phyloP scores from a whole-genome alignment of 2,329 filamentous ascomycete genomes.

The Fusarium sororula region DNA sequence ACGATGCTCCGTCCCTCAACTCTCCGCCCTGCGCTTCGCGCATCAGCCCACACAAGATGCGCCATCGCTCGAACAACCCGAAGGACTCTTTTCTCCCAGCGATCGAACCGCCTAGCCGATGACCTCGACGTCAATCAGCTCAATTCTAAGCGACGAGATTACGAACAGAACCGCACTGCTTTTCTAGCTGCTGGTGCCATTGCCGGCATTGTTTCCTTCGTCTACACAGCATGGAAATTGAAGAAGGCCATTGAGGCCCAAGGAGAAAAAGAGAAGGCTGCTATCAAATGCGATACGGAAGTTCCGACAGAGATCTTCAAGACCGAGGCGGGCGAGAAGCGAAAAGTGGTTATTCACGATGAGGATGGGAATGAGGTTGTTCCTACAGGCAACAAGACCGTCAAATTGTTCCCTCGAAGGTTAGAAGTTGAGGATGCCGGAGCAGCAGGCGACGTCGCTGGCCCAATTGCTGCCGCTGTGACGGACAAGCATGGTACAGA shows the following conservation, averaged over 20 bases:
- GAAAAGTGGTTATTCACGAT: constrained; percentile 70
- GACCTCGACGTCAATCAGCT: constrained; percentile 61
- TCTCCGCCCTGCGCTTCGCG: constrained; percentile 44
- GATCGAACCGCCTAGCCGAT: constrained; percentile 53
- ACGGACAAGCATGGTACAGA: constrained; percentile 63
- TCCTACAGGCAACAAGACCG: constrained; percentile 81
- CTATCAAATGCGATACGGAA: constrained; percentile 53
- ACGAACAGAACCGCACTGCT: constrained; percentile 60
- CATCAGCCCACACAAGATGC: constrained; percentile 37
- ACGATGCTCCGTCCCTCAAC: constrained; percentile 45
- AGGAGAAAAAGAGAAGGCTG: constrained; percentile 49
- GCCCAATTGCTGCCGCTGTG: constrained; percentile 51
- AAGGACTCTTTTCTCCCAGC: constrained; percentile 45
- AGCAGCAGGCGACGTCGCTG: constrained; percentile 34
- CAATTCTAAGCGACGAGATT: constrained; percentile 56
- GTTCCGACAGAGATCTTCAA: constrained; percentile 58
- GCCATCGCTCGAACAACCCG: constrained; percentile 31
- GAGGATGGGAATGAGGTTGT: constrained; percentile 79
- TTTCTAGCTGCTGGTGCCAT: constrained; percentile 62
- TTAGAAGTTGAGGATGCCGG: constrained; percentile 66
- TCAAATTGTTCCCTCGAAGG: constrained; percentile 80
- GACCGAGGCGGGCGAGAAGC: constrained; percentile 59
- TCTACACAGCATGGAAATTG: constrained; percentile 63
- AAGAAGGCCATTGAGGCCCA: constrained; percentile 51
- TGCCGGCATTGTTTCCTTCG: constrained; percentile 59